Evolutionary conservation across 2,329 filamentous ascomycete species (phyloP), one percentile per base, ranked within the genome.

Genomic region (Lecanicillium sp.): DNA sequence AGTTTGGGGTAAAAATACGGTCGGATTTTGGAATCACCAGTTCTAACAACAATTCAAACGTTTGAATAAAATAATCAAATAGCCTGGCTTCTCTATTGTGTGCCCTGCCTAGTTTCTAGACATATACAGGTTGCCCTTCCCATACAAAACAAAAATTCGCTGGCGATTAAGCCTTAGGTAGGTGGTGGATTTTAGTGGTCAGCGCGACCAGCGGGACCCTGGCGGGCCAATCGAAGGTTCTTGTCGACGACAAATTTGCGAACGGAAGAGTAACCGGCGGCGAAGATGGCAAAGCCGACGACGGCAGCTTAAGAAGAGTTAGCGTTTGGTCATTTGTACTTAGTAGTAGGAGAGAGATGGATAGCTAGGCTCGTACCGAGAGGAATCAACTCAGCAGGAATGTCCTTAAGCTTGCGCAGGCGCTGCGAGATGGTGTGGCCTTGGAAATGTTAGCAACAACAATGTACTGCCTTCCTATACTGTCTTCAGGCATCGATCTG

Each of bases 361-460:
- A 16, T 20, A 27, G 16, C 19, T 16, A 28, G 5, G 20, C n/a
- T 37, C 41, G 64, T 81, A 94, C 89, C 89, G 54, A 98, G 83
- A 58, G 92, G 92, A 53, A 89, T 79, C 76, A 98, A 75, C 75
- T 98, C 92, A 52, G 87, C 80, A 52, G 92, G 92, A 59, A 96
- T 83, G 68, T 81, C 80, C 76, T 84, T 89, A 58, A 95, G 74
- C 61, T 80, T 83, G 62, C 89, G 85, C 56, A 98, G 74, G 62
- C 90, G 86, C 73, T 96, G 92, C 51, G 90, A 95, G 66, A 96
- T 80, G 56, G 90, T 95, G 72, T 96, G 92, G 62, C 87, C 92
- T 98, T 49, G 29, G 33, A 33, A 41, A 35, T 19, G 43, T 41
- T 13, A 38, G 40, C 22, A 25, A 25, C 22, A 25, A 25, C 11